These are phyloP conservation scores for Teratosphaeria viscida DNA, from an alignment of 2,329 filamentous ascomycete species.

Conservation along the genomic window DNA sequence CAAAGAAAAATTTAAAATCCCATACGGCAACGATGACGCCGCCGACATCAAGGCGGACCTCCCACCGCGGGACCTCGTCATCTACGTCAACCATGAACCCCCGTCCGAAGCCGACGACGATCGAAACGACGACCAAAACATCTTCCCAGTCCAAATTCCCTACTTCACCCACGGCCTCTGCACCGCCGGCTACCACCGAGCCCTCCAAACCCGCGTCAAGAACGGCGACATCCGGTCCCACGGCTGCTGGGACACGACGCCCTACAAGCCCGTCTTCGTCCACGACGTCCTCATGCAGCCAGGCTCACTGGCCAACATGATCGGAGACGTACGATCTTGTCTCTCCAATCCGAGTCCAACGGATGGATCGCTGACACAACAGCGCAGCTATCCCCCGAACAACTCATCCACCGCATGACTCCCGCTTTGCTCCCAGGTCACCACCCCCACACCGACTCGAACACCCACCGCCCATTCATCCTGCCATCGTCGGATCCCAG, in stretches of 20 bases:
- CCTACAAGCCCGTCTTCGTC: slow-evolving; percentile 46
- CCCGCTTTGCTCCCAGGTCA: slow-evolving; percentile 17
- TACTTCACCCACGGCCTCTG: slow-evolving; percentile 4
- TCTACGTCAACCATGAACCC: too few relatives aligned
- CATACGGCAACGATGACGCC: slow-evolving; percentile 3
- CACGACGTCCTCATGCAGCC: slow-evolving; percentile 41
- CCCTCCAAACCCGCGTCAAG: slow-evolving; percentile 17
- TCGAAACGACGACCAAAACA: background rate
- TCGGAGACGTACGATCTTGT: slow-evolving; percentile 12
- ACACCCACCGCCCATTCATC: slow-evolving; percentile 12
- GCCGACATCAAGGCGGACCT: background rate
- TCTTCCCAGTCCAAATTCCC: slow-evolving; percentile 4
- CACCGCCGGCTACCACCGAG: slow-evolving; percentile 16
- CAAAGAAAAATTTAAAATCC: background rate
- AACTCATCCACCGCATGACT: slow-evolving; percentile 17
- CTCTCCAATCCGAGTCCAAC: background rate
- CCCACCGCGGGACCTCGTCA: background rate
- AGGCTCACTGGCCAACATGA: slow-evolving; percentile 28
- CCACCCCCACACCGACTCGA: slow-evolving; percentile 11
- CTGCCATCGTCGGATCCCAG: slow-evolving; percentile 7
- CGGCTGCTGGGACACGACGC: slow-evolving; percentile 41
- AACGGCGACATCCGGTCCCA: slow-evolving; percentile 34
- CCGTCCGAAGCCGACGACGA: background rate
- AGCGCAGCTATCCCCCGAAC: background rate
- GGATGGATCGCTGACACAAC: background rate